Conservation (phyloP, 257 asterid species). For the Coffea canephora region DNA sequence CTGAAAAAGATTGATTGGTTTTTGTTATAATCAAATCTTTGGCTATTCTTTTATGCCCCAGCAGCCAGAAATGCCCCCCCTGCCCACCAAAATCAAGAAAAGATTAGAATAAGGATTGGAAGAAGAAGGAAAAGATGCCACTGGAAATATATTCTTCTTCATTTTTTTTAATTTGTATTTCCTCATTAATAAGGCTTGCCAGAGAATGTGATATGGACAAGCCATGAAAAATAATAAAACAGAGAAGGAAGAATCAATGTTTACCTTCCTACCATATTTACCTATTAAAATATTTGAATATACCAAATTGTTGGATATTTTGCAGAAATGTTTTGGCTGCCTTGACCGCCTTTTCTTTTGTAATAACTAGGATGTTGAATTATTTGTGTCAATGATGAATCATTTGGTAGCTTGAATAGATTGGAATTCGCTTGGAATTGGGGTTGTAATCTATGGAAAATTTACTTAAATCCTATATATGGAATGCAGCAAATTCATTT, state of each 20-base stretch:
- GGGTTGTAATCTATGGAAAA: no score
- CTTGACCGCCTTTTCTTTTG: not conserved
- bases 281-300: not conserved
- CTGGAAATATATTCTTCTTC: not conserved
- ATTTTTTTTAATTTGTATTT: not conserved
- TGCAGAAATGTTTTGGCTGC: not conserved
- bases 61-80: not conserved
- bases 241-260: slow-evolving; percentile 20
- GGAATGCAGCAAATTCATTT: no score
- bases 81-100: not conserved
- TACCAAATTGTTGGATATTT: not conserved
- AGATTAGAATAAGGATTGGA: not conserved
- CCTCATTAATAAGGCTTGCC: slow-evolving; percentile 3
- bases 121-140: not conserved
- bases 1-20: slow-evolving; percentile 55
- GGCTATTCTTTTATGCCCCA: slow-evolving; percentile 23
- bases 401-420: not conserved
- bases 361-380: not conserved
- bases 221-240: slow-evolving; percentile 13
- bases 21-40: slow-evolving; percentile 45
- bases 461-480: no score
- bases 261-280: slow-evolving; percentile 14
- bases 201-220: not conserved
- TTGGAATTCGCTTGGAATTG: no score
- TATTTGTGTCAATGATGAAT: not conserved